phyloP scores from a whole-genome alignment of 768 basidiomycete genomes.

The Ramaria rubella region DNA sequence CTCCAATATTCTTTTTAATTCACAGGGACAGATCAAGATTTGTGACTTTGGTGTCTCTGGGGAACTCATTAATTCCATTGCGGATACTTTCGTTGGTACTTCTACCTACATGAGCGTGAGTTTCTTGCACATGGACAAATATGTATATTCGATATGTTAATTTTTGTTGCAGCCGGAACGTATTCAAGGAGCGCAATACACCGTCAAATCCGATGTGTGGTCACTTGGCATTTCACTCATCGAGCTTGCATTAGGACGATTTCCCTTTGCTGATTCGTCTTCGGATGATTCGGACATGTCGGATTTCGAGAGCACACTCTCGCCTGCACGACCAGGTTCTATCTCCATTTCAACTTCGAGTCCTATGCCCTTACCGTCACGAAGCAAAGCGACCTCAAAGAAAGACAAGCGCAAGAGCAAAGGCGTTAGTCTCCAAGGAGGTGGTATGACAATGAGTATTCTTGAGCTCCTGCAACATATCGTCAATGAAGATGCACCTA shows the following conservation, averaged over 20 bases:
- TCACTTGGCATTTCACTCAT: conserved; percentile 95
- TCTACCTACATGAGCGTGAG: conserved; percentile 99
- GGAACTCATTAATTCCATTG: conserved; percentile 97
- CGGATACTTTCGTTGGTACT: conserved; percentile 98
- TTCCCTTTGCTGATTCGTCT: conserved; percentile 86
- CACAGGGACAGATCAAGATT: conserved; percentile 93
- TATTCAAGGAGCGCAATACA: conserved; percentile 97
- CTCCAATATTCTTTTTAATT: conserved; percentile 94
- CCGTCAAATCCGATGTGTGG: conserved; percentile 99
- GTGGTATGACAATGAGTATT: conserved; percentile 97
- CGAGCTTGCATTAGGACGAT: conserved; percentile 93
- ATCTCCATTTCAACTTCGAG: conserved; percentile 24
- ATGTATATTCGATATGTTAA: not conserved
- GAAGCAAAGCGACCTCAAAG: conserved; percentile 37
- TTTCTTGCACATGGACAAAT: conserved; percentile 18
- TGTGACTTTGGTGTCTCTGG: conserved; percentile 99
- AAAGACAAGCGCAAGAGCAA: conserved; percentile 83
- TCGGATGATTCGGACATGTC: conserved; percentile 72
- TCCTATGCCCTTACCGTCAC: not conserved
- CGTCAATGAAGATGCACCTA: conserved; percentile 95
- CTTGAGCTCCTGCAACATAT: conserved; percentile 95
- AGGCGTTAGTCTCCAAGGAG: conserved; percentile 90
- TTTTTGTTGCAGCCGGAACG: conserved; percentile 86
- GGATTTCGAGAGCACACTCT: conserved; percentile 55
- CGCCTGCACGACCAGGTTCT: conserved; percentile 57